These are phyloP conservation scores for Ophiocordyceps camponoti-floridani DNA, from an alignment of 2,329 filamentous ascomycete genomes.

Conservation along the genomic window DNA sequence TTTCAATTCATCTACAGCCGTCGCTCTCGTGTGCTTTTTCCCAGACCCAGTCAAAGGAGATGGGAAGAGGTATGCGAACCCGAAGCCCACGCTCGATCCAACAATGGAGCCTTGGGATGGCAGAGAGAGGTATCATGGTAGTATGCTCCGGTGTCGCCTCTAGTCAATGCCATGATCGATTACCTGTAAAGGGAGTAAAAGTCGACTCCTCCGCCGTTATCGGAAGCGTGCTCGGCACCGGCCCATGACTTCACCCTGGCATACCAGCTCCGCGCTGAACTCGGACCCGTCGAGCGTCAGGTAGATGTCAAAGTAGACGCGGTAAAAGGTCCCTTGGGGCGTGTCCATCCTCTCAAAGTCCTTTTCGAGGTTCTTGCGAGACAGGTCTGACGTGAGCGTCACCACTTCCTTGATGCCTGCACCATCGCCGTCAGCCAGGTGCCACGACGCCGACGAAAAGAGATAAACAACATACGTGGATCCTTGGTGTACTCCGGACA, in stretches of 20 bases:
- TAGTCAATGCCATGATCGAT: slow-evolving; percentile 1
- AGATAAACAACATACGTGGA: slow-evolving; percentile 52
- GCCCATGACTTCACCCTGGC: slow-evolving; percentile 97
- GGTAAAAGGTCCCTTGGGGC: slow-evolving; percentile 89
- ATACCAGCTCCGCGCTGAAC: slow-evolving; percentile 97
- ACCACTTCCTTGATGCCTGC: slow-evolving; percentile 97
- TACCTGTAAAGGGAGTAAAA: background rate
- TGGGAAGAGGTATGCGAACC: background rate
- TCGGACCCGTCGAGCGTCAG: slow-evolving; percentile 92
- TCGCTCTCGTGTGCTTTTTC: too few species aligned
- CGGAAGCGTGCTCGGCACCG: slow-evolving; percentile 82
- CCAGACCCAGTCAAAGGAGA: slow-evolving; percentile 3
- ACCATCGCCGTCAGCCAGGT: slow-evolving; percentile 3
- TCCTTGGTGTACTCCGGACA: slow-evolving; percentile 99
- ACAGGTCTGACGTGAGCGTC: slow-evolving; percentile 89
- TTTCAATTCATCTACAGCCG: too few species aligned
- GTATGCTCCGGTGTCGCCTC: background rate
- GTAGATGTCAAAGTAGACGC: slow-evolving; percentile 64
- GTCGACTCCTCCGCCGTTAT: slow-evolving; percentile 15
- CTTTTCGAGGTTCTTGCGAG: slow-evolving; percentile 95
- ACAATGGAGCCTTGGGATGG: too few species aligned
- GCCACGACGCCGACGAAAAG: background rate
- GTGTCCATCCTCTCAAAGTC: slow-evolving; percentile 99
- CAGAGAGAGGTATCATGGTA: slow-evolving; percentile 2
- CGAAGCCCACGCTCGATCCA: background rate